Base-by-base conservation (phyloP, 306 rosid species). In the Psophocarpus tetragonolobus region DNA sequence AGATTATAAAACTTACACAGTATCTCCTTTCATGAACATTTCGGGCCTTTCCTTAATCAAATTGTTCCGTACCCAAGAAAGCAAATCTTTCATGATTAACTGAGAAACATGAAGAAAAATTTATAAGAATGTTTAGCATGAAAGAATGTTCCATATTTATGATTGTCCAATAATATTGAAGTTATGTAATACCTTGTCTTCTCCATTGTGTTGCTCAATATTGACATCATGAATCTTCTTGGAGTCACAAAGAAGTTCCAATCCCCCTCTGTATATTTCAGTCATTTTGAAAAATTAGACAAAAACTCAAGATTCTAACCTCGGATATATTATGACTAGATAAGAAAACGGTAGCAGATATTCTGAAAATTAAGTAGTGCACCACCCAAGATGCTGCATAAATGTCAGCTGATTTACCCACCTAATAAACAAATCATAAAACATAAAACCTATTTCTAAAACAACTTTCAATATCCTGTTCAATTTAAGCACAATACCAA, bases 1-100 rank as follows among this genome's bases (percentile, higher is more conserved):
- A 47, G 74, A 35, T 27, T 0, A 20, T 44, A 62, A 60, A 77
- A 83, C 97, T 92, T 88, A 92, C 99, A 92, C 97, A 45, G 96
- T 85, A 70, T 95, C 96, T 77, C 90, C 97, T 90, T 95, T 95
- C 91, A 95, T 89, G 85, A 95, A 95, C 97, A 95, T 95, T 83
- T 95, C 99, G 11, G 99, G 93, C 76, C 99, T 87, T 87, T 92
- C 97, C 90, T 91, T 91, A 86, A 95, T 95, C 92, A 95, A 62
- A 85, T 91, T 89, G 63, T 82, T 77, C 51, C 87, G 88, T 27
- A 92, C 91, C 99, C 99, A 95, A 36, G 91, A 42, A 5, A 95
- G 96, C 88, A 95, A 87, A 84, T 88, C 89, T 85, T 91, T 92
- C 97, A 95, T 92, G 62, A 38, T 86, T 27, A 92, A 85, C 99